These are phyloP conservation scores for Lichtheimia hyalospora DNA, from an alignment of 371 early-diverging fungal species.

Conservation along the genomic window DNA sequence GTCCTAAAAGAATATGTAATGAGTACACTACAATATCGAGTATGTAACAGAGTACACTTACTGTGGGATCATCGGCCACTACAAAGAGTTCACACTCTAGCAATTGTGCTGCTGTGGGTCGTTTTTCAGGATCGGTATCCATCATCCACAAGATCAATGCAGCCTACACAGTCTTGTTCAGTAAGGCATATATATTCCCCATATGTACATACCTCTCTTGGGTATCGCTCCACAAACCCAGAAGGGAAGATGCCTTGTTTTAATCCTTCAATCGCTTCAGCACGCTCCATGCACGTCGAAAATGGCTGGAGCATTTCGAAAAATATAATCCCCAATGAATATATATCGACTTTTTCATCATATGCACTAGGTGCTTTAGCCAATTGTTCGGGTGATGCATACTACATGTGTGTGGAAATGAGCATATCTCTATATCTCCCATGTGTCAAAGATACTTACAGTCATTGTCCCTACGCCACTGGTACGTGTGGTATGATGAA, in stretches of 20 bases:
- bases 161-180: conserved; percentile 19
- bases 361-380: conserved; percentile 53
- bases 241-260: conserved; percentile 71
- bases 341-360: conserved; percentile 70
- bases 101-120: conserved; percentile 75
- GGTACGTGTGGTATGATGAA: conserved; percentile 33
- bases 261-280: conserved; percentile 58
- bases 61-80: neutral
- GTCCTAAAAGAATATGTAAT: no score
- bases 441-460: conserved; percentile 22
- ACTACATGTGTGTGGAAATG: conserved; percentile 49
- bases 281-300: conserved; percentile 68
- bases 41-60: neutral
- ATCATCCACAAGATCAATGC: conserved; percentile 78
- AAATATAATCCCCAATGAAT: conserved; percentile 70
- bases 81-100: conserved; percentile 69
- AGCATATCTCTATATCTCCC: no score
- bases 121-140: conserved; percentile 65
- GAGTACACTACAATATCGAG: neutral
- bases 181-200: neutral
- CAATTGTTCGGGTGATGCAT: conserved; percentile 94
- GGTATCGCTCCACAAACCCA: conserved; percentile 71
- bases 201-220: conserved; percentile 59
- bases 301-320: conserved; percentile 72
- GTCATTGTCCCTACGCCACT: conserved; percentile 76